These are phyloP conservation scores for Macrophomina tecta DNA, from an alignment of 2,329 filamentous ascomycete species.

Conservation along the genomic window DNA sequence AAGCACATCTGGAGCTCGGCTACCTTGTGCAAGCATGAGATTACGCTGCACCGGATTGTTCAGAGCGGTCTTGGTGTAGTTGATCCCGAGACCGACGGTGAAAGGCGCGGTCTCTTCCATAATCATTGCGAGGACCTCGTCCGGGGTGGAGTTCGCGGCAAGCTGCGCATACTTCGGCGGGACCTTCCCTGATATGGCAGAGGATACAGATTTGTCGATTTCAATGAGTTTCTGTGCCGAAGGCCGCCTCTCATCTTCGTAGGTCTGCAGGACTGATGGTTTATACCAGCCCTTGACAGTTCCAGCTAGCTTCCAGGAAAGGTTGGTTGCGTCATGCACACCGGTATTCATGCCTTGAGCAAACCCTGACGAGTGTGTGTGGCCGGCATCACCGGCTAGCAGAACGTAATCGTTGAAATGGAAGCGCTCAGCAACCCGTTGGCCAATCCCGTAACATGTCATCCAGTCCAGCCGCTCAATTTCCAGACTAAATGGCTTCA, in stretches of 20 bases:
- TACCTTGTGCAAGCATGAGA: not conserved
- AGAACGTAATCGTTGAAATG: conserved; percentile 9
- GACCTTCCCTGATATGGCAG: not conserved
- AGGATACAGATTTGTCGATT: not conserved
- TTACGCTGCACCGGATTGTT: not conserved
- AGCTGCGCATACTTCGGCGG: not conserved
- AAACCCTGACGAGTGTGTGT: conserved; percentile 33
- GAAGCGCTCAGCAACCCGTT: conserved; percentile 4
- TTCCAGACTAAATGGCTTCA: conserved; percentile 7
- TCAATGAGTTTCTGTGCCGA: conserved; percentile 10
- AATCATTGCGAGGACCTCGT: not conserved
- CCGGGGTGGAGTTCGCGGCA: not conserved
- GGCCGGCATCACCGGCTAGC: conserved; percentile 33
- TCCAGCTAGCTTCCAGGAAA: conserved; percentile 35
- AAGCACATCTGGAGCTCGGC: conserved; percentile 2
- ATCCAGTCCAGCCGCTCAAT: conserved; percentile 12
- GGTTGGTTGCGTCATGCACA: conserved; percentile 35
- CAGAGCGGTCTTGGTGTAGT: not conserved
- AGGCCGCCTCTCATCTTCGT: conserved; percentile 36
- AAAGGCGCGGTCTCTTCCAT: conserved; percentile 4
- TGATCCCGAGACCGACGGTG: conserved; percentile 6
- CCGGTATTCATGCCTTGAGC: conserved; percentile 36
- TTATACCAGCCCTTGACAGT: conserved; percentile 33
- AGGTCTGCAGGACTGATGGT: conserved; percentile 37
- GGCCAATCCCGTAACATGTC: conserved; percentile 4